Base-by-base conservation (phyloP, 176 grass and related monocot genomes). In the Pontederia crassipes region DNA sequence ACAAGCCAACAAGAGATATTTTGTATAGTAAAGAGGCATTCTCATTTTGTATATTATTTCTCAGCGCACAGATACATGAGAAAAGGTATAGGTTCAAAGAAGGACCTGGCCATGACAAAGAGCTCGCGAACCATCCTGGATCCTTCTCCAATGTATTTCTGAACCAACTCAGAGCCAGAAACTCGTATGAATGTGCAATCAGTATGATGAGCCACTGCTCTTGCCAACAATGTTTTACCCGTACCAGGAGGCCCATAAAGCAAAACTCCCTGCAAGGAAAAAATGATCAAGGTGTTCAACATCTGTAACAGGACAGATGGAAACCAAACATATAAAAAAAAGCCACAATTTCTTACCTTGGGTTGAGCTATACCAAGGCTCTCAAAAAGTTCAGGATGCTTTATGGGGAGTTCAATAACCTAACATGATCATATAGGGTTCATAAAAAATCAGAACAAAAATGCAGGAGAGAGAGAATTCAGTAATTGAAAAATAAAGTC, bases 361-460 rank as follows among this genome's bases (percentile, higher is more conserved):
- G 93, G 93, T 73, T 97, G 93, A 48, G 93, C 93, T 74, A 97
- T 97, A 55, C 93, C 93, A 51, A 97, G 93, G 46, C 87, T 97
- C 62, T 97, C 93, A 65, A 97, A 97, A 40, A 97, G 77, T 68
- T 97, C 93, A 4, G 93, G 93, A 71, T 97, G 93, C 64, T 97
- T 97, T 55, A 97, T 97, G 66, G 93, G 93, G 73, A 97, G 93
- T 57, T 97, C 93, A 45, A 97, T 97, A 65, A 97, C 93, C 93
- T 97, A 70, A 12, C 47, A 65, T 11, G 14, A 16, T 4, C 24
- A 48, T 49, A 20, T 13, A 8, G 18, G 1, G 27, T 15, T 2
- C 4, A 6, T 12, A 4, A 11, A 10, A 15, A n/a, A 18, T 28
- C 10, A 26, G 49, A 12, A 13, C 16, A 26, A 62, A 28, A 2